These are phyloP conservation scores for Adansonia grandidieri DNA, from an alignment of 441 rosid species.

Conservation along the genomic window DNA sequence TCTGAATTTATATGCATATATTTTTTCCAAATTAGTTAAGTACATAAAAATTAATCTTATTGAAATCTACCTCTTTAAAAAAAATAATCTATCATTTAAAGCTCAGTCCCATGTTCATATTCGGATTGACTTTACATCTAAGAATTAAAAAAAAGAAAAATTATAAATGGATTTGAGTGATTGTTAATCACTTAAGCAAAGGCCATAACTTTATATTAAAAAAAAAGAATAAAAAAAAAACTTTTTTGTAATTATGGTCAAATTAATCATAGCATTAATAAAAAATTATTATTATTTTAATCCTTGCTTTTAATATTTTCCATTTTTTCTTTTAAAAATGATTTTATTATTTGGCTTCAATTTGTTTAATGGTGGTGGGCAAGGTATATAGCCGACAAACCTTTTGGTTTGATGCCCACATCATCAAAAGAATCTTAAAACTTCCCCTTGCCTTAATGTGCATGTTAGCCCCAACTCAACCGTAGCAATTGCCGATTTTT, in stretches of 20 bases:
- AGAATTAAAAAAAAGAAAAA: background rate
- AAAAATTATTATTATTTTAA: conserved; percentile 37
- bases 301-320: conserved; percentile 20
- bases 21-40: no score
- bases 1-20: no score
- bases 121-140: background rate
- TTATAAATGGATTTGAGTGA: background rate
- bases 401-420: conserved; percentile 33
- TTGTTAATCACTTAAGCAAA: background rate
- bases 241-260: conserved; percentile 31
- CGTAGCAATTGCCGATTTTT: conserved; percentile 28
- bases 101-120: background rate
- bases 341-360: background rate
- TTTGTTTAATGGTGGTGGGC: conserved; percentile 37
- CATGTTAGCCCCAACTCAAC: conserved; percentile 26
- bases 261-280: conserved; percentile 40
- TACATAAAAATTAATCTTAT: no score
- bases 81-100: no score
- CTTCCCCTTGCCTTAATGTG: background rate
- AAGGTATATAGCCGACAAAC: conserved; percentile 49
- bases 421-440: conserved; percentile 31
- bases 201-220: background rate
- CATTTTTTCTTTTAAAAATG: background rate
- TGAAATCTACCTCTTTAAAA: no score
- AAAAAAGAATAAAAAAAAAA: background rate